phyloP scores from a whole-genome alignment of 2,329 filamentous ascomycete genomes.

The Tolypocladium pustulatum region DNA sequence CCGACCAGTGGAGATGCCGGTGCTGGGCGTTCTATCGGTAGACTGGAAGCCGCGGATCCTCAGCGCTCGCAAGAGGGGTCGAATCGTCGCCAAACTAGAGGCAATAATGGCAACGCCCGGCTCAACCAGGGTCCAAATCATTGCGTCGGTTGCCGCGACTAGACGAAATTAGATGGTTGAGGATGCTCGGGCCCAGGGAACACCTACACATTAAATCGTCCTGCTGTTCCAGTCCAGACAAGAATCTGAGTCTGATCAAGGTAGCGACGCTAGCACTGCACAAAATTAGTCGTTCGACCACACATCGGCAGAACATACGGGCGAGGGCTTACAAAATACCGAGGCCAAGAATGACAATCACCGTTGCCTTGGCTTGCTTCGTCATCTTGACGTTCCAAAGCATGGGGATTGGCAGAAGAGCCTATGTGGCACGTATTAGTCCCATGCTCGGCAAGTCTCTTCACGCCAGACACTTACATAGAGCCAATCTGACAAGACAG shows the following conservation, averaged over 20 bases:
- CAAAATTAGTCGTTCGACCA: slow-evolving; percentile 4
- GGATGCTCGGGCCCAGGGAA: background rate
- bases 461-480: slow-evolving; percentile 24
- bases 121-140: slow-evolving; percentile 48
- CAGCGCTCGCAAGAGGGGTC: slow-evolving; percentile 40
- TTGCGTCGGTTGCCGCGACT: slow-evolving; percentile 39
- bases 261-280: slow-evolving; percentile 42
- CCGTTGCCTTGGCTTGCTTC: slow-evolving; percentile 38
- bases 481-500: slow-evolving; percentile 42
- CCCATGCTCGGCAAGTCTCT: background rate
- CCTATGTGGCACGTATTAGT: slow-evolving; percentile 15
- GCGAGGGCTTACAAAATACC: slow-evolving; percentile 33
- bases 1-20: slow-evolving; percentile 13
- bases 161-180: slow-evolving; percentile 4
- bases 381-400: slow-evolving; percentile 45
- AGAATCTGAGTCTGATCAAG: slow-evolving; percentile 38
- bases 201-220: slow-evolving; percentile 38
- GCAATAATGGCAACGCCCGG: slow-evolving; percentile 45
- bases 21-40: slow-evolving; percentile 23
- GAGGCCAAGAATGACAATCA: slow-evolving; percentile 36
- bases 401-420: slow-evolving; percentile 42
- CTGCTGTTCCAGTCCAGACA: slow-evolving; percentile 31
- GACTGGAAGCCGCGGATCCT: slow-evolving; percentile 35
- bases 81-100: slow-evolving; percentile 42
- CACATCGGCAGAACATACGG: background rate